These are phyloP conservation scores for Botrytis galanthina DNA, from an alignment of 2,329 filamentous ascomycete species.

Conservation along the genomic window DNA sequence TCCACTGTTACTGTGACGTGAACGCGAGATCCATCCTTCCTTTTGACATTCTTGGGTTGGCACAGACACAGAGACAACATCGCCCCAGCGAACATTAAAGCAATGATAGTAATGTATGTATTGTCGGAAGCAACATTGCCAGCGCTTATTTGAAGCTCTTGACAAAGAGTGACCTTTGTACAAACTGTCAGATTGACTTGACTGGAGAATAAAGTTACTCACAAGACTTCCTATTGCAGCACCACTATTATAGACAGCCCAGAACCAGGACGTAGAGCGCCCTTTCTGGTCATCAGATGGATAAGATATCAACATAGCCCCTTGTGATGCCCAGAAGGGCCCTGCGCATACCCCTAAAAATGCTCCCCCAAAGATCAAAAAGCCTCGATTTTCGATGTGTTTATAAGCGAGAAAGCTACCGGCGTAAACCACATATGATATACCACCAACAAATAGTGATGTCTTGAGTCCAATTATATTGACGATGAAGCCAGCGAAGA, in stretches of 20 bases:
- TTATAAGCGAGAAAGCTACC: constrained; percentile 67
- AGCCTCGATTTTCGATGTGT: constrained; percentile 55
- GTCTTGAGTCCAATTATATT: constrained; percentile 68
- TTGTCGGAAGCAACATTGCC: constrained; percentile 25
- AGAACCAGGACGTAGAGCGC: constrained; percentile 60
- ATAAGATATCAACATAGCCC: constrained; percentile 84
- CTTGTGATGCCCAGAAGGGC: constrained; percentile 77
- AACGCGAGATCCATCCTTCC: constrained; percentile 72
- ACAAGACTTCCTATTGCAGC: constrained; percentile 24
- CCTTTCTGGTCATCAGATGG: constrained; percentile 77
- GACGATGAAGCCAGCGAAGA: constrained; percentile 71
- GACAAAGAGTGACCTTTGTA: constrained; percentile 58
- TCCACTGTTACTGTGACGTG: constrained; percentile 73
- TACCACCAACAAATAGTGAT: constrained; percentile 65
- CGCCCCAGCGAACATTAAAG: constrained; percentile 46
- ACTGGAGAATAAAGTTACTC: constrained; percentile 2
- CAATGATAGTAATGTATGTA: constrained; percentile 24
- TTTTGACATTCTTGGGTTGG: constrained; percentile 68
- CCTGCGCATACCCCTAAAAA: constrained; percentile 73
- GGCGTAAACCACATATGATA: constrained; percentile 73
- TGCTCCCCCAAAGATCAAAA: constrained; percentile 70
- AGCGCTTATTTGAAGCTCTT: constrained; percentile 61
- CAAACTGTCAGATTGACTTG: background rate
- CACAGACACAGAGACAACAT: constrained; percentile 64
- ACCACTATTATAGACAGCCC: constrained; percentile 23